phyloP scores from a whole-genome alignment of 2,329 filamentous ascomycete species.

The Metarhizium anisopliae region DNA sequence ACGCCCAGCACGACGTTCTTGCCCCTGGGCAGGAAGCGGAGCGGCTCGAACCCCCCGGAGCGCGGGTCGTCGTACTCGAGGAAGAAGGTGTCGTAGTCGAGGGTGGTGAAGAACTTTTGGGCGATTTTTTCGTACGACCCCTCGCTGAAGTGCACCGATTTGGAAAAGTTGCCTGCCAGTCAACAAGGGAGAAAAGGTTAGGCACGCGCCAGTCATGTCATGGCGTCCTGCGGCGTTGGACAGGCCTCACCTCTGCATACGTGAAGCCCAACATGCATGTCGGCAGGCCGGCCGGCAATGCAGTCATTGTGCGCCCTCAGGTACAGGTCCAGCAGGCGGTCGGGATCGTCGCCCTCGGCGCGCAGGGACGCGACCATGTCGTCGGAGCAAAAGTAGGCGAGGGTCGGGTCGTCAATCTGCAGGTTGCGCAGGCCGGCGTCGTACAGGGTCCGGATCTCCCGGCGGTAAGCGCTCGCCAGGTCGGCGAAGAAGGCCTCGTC shows the following conservation, averaged over 20 bases:
- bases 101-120: slow-evolving; percentile 47
- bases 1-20: slow-evolving; percentile 56
- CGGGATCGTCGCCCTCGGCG: slow-evolving; percentile 49
- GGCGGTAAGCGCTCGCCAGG: slow-evolving; percentile 45
- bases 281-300: slow-evolving; percentile 49
- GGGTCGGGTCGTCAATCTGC: slow-evolving; percentile 55
- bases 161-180: slow-evolving; percentile 50
- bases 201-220: slow-evolving; percentile 16
- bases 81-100: slow-evolving; percentile 54
- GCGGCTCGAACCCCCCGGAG: slow-evolving; percentile 53
- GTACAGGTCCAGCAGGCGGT: slow-evolving; percentile 60
- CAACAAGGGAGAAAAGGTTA: too few species aligned
- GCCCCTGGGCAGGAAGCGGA: slow-evolving; percentile 46
- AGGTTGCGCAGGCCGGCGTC: slow-evolving; percentile 45
- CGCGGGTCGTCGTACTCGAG: slow-evolving; percentile 51
- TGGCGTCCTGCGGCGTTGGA: neutral
- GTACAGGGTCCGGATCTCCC: slow-evolving; percentile 45
- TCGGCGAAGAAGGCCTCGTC: slow-evolving; percentile 50
- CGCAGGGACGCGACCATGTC: slow-evolving; percentile 52
- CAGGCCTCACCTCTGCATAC: slow-evolving; percentile 32
- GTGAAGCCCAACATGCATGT: slow-evolving; percentile 65
- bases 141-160: slow-evolving; percentile 54
- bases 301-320: slow-evolving; percentile 67
- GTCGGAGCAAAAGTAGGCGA: slow-evolving; percentile 59
- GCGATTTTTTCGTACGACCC: slow-evolving; percentile 56